These are phyloP conservation scores for Pseudogymnoascus verrucosus DNA, from an alignment of 2,329 filamentous ascomycete genomes.

Conservation along the genomic window DNA sequence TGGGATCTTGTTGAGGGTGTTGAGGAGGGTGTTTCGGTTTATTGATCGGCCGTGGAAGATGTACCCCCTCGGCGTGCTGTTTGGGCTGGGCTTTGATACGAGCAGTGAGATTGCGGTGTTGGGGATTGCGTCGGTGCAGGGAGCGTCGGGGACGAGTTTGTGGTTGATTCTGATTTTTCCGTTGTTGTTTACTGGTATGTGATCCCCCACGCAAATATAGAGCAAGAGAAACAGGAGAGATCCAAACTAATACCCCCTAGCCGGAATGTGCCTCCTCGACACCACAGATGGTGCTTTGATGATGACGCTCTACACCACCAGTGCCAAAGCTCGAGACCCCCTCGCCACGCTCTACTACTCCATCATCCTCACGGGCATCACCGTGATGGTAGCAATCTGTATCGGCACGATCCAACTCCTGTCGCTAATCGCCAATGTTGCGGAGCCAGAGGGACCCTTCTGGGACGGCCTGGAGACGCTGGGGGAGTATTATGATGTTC, in stretches of 20 bases:
- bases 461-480: constrained; percentile 79
- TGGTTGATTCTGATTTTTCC: constrained; percentile 95
- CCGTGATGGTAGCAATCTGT: constrained; percentile 38
- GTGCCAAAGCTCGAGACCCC: constrained; percentile 65
- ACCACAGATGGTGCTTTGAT: constrained; percentile 90
- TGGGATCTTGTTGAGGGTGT: constrained; percentile 63
- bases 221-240: not conserved
- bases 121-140: constrained; percentile 83
- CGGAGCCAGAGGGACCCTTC: constrained; percentile 66
- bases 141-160: constrained; percentile 74
- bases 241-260: constrained; percentile 32
- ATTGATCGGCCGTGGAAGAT: constrained; percentile 83
- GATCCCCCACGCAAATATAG: not conserved
- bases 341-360: constrained; percentile 95
- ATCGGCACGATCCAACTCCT: constrained; percentile 83
- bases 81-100: constrained; percentile 90
- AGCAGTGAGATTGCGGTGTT: constrained; percentile 88
- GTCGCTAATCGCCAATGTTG: constrained; percentile 68
- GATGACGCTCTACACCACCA: constrained; percentile 86
- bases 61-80: constrained; percentile 83
- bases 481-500: constrained; percentile 75
- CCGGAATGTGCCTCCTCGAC: constrained; percentile 91
- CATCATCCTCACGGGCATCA: constrained; percentile 29
- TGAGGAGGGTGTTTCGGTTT: constrained; percentile 69
- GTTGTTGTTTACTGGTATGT: constrained; percentile 70